phyloP scores from a whole-genome alignment of 2,329 filamentous ascomycete genomes.

The Cadophora malorum region DNA sequence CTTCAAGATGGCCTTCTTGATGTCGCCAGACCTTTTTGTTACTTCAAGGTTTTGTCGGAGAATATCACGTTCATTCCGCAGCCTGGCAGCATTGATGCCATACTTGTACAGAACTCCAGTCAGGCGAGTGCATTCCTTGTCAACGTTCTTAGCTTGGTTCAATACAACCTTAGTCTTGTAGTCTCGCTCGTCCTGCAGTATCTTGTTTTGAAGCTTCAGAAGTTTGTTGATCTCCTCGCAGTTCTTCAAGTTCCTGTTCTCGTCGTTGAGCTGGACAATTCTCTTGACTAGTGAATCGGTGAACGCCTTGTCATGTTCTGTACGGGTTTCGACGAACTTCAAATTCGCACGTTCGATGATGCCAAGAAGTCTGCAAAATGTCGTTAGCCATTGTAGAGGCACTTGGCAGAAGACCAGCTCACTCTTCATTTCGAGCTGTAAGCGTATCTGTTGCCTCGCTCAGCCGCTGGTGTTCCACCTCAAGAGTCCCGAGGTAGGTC shows the following conservation, averaged over 20 bases:
- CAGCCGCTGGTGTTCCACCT: conserved; percentile 1
- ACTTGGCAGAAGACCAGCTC: neutral
- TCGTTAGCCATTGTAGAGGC: neutral
- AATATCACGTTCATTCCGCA: conserved; percentile 5
- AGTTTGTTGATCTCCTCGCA: conserved; percentile 9
- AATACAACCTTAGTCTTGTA: neutral
- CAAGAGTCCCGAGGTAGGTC: neutral
- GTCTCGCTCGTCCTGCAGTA: conserved; percentile 3
- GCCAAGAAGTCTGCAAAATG: neutral
- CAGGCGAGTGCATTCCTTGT: conserved; percentile 7
- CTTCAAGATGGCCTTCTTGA: neutral
- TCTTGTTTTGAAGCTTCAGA: neutral
- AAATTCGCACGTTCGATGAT: conserved; percentile 10
- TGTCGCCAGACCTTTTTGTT: neutral
- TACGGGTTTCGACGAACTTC: neutral
- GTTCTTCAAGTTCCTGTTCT: neutral
- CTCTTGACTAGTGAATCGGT: neutral
- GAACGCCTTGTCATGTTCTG: neutral
- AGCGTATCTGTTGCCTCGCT: conserved; percentile 5
- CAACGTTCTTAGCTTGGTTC: conserved; percentile 1
- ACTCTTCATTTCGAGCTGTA: neutral
- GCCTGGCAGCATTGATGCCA: conserved; percentile 1
- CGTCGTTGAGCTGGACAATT: neutral
- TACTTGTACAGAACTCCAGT: neutral
- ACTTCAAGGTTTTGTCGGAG: neutral